Conservation (phyloP, 2,329 filamentous ascomycete genomes). For the Ceratocystis harringtonii region DNA sequence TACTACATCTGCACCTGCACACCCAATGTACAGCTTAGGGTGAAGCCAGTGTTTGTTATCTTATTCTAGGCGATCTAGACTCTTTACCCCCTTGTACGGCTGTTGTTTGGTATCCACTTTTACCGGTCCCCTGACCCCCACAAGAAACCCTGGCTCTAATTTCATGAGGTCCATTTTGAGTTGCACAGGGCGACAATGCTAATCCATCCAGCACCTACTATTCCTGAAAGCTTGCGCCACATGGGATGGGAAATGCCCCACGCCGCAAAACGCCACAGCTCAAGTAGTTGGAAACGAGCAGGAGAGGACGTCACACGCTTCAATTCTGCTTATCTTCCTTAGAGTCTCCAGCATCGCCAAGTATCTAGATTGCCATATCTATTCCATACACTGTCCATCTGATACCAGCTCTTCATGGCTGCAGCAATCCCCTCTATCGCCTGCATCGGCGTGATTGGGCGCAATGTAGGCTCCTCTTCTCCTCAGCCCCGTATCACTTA, state of each 20-base stretch:
- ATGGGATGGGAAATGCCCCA: background rate
- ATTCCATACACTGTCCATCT: background rate
- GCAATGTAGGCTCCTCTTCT: conserved; percentile 49
- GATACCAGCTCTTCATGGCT: conserved; percentile 32
- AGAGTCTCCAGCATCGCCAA: too few species aligned
- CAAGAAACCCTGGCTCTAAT: background rate
- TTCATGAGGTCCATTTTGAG: conserved; percentile 3
- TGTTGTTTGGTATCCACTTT: background rate
- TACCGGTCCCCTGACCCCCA: background rate
- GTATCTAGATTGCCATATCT: background rate
- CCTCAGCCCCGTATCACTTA: background rate
- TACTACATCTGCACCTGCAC: background rate
- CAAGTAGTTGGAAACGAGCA: too few species aligned
- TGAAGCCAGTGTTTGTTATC: background rate
- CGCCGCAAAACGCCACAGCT: background rate
- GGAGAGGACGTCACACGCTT: background rate
- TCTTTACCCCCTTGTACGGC: background rate
- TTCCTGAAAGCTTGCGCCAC: background rate
- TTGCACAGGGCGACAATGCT: background rate
- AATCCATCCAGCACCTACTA: background rate
- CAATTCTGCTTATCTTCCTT: background rate
- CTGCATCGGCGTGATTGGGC: conserved; percentile 85
- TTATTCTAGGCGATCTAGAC: conserved; percentile 2
- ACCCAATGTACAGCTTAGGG: background rate
- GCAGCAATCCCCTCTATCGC: conserved; percentile 64